Conservation (phyloP, 768 basidiomycete species). For the Boletus subcaerulescens region DNA sequence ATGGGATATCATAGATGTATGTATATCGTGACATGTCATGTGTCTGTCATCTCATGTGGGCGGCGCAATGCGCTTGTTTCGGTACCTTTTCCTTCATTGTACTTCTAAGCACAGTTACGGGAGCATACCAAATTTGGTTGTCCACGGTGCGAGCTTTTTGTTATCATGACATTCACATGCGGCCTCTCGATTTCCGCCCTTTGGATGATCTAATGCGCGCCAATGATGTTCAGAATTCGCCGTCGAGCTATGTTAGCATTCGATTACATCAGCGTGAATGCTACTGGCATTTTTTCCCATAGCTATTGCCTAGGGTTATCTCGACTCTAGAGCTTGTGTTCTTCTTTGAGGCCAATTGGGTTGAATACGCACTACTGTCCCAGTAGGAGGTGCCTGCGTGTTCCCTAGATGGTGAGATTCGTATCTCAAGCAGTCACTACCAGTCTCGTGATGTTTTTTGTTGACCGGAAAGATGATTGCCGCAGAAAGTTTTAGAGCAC, state of each 20-base stretch:
- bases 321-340: neutral
- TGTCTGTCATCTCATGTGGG: constrained; percentile 2
- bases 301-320: too few relatives aligned
- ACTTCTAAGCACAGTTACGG: neutral
- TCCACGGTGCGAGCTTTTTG: neutral
- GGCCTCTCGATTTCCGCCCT: neutral
- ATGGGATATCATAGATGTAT: neutral
- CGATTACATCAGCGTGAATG: neutral
- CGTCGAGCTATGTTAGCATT: neutral
- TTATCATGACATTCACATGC: neutral
- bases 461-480: neutral
- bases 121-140: neutral
- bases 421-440: neutral
- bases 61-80: constrained; percentile 4
- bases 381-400: neutral
- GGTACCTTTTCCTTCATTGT: neutral
- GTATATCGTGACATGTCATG: neutral
- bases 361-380: neutral
- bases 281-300: too few relatives aligned
- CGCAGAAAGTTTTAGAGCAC: neutral
- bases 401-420: neutral
- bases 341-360: neutral
- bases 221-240: neutral
- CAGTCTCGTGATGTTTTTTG: neutral
- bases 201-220: neutral